Conservation (phyloP, 2,329 filamentous ascomycete species). For the Teratosphaeria zuluensis region DNA sequence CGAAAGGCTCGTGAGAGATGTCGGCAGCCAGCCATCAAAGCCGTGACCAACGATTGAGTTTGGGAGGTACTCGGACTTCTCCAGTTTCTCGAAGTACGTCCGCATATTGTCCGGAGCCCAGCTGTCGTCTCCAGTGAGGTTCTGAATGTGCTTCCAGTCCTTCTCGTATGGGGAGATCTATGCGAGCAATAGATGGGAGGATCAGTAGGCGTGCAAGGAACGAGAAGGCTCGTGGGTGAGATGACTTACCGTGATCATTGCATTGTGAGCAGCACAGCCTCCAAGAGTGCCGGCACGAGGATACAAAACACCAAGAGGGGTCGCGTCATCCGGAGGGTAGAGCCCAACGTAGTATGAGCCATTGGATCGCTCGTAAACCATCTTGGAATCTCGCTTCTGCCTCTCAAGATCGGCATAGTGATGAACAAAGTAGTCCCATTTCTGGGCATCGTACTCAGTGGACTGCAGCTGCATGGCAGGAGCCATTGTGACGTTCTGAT, state of each 20-base stretch:
- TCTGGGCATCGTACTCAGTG: constrained; percentile 46
- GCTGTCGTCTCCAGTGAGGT: constrained; percentile 49
- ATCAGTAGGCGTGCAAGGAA: background rate
- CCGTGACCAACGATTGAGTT: constrained; percentile 42
- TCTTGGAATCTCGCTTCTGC: constrained; percentile 49
- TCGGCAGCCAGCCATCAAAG: constrained; percentile 40
- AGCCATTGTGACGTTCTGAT: constrained; percentile 42
- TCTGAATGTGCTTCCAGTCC: constrained; percentile 50
- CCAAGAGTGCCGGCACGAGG: constrained; percentile 48
- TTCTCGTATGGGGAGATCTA: constrained; percentile 42
- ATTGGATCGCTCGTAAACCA: constrained; percentile 44
- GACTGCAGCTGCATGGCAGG: constrained; percentile 45
- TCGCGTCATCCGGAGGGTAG: constrained; percentile 44
- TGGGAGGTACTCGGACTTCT: constrained; percentile 38
- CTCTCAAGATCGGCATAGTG: constrained; percentile 48
- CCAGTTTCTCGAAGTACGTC: constrained; percentile 44
- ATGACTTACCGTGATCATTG: constrained; percentile 42
- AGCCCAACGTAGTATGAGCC: constrained; percentile 45
- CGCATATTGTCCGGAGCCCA: constrained; percentile 52
- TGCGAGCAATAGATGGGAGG: background rate
- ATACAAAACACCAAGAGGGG: constrained; percentile 46
- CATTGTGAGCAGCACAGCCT: constrained; percentile 53
- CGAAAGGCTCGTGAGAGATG: constrained; percentile 43
- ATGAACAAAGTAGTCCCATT: constrained; percentile 56
- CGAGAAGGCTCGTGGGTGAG: background rate